phyloP scores from a whole-genome alignment of 1,284 basidiomycete genomes.

The Austroboletus niveus region DNA sequence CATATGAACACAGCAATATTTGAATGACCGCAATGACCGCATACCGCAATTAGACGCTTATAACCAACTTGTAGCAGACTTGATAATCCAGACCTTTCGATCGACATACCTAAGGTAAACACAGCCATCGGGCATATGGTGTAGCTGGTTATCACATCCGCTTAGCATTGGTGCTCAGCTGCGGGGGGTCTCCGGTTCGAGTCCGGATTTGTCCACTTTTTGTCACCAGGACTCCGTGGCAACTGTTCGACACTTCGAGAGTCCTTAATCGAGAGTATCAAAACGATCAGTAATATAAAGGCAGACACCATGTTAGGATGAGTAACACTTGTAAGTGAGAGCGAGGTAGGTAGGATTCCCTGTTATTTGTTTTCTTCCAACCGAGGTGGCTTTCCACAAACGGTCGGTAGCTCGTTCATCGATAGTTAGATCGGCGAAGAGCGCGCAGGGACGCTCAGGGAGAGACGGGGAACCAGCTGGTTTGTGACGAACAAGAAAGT shows the following conservation, averaged over 20 bases:
- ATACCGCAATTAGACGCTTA: too few species aligned
- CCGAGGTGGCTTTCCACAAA: slow-evolving; percentile 34
- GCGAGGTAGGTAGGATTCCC: background rate
- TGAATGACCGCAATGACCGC: too few species aligned
- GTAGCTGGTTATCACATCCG: slow-evolving; percentile 51
- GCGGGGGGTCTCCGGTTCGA: slow-evolving; percentile 43
- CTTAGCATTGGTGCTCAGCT: slow-evolving; percentile 39
- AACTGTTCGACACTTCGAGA: background rate
- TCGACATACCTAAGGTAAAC: too few species aligned
- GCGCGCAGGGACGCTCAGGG: too few species aligned
- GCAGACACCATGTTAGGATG: too few species aligned
- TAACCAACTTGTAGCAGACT: too few species aligned
- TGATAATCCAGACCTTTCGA: too few species aligned
- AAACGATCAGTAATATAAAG: background rate
- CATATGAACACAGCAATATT: too few species aligned
- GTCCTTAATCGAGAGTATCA: too few species aligned
- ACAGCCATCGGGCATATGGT: slow-evolving; percentile 34
- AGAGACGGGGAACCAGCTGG: slow-evolving; percentile 3
- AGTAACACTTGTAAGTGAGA: background rate
- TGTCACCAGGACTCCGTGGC: background rate
- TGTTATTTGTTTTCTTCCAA: slow-evolving; percentile 3
- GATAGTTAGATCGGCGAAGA: too few species aligned
- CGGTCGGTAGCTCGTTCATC: background rate
- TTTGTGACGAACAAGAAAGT: slow-evolving; percentile 16
- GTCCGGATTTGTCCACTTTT: slow-evolving; percentile 37